Evolutionary conservation across 2,329 filamentous ascomycete species (phyloP).

Genomic region (Scytalidium sp.): DNA sequence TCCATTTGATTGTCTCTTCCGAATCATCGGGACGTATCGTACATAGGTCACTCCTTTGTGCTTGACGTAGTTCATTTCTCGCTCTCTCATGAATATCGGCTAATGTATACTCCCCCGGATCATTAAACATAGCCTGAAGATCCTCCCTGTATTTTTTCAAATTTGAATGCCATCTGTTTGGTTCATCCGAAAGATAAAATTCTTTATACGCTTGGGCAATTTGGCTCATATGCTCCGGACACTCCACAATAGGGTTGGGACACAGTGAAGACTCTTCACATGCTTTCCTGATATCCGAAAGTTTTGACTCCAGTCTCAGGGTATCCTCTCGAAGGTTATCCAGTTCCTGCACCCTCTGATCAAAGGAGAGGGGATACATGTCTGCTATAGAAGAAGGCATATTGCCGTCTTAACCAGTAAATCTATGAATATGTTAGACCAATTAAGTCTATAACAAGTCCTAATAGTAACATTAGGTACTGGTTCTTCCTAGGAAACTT

Average conservation of each 20-base stretch:
- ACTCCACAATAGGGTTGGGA: conserved; percentile 1
- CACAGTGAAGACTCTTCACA: conserved; percentile 16
- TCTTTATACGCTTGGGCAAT: conserved; percentile 21
- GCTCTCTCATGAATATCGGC: conserved; percentile 19
- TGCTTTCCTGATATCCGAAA: conserved; percentile 15
- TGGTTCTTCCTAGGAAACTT: background rate
- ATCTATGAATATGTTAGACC: background rate
- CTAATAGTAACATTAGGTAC: background rate
- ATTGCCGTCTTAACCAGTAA: background rate
- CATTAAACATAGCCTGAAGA: conserved; percentile 17
- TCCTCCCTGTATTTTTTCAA: conserved; percentile 14
- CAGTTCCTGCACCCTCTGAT: conserved; percentile 18
- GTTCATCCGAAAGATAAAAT: conserved; percentile 22
- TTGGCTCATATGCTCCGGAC: conserved; percentile 13
- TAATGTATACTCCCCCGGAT: conserved; percentile 12
- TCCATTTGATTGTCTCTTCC: conserved; percentile 6
- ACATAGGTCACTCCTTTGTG: conserved; percentile 20
- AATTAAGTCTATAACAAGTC: background rate
- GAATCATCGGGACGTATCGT: conserved; percentile 7
- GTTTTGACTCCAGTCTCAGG: conserved; percentile 13
- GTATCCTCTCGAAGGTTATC: conserved; percentile 19
- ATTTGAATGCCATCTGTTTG: conserved; percentile 17
- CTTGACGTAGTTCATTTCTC: conserved; percentile 17
- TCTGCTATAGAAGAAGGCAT: background rate
- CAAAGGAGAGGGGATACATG: conserved; percentile 19